phyloP scores from a whole-genome alignment of 768 basidiomycete species.

The Pisolithus albus region DNA sequence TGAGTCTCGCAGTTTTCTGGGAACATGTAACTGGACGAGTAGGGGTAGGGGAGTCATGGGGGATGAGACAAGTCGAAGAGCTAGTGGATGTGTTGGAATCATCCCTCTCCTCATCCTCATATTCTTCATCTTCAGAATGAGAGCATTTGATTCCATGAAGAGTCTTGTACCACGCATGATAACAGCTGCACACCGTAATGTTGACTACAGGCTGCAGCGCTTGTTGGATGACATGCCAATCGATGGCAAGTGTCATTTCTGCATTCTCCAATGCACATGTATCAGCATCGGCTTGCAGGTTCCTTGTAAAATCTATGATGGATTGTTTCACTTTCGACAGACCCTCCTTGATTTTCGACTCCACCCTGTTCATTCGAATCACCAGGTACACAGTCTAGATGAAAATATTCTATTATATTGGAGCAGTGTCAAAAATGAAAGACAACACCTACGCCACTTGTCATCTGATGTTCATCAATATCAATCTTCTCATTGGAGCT shows the following conservation, averaged over 20 bases:
- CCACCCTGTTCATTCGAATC: neutral
- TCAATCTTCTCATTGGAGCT: neutral
- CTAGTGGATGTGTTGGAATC: too few relatives aligned
- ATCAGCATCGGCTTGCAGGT: neutral
- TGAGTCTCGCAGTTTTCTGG: too few relatives aligned
- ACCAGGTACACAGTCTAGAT: too few relatives aligned
- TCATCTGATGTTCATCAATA: neutral
- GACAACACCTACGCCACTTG: neutral
- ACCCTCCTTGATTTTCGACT: slow-evolving; percentile 5
- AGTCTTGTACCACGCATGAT: too few relatives aligned
- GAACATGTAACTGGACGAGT: too few relatives aligned
- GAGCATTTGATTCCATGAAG: too few relatives aligned
- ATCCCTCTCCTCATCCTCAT: too few relatives aligned
- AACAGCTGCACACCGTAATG: too few relatives aligned
- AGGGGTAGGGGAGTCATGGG: too few relatives aligned
- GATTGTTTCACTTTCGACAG: neutral
- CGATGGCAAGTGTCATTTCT: neutral
- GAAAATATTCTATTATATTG: neutral
- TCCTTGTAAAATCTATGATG: neutral
- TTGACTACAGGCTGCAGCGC: neutral
- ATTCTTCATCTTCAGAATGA: too few relatives aligned
- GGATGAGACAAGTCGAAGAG: too few relatives aligned
- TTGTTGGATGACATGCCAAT: neutral
- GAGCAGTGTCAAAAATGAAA: neutral
- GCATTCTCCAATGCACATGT: neutral